Evolutionary conservation across 768 basidiomycete species (phyloP).

Genomic region (Tulasnella calospora): DNA sequence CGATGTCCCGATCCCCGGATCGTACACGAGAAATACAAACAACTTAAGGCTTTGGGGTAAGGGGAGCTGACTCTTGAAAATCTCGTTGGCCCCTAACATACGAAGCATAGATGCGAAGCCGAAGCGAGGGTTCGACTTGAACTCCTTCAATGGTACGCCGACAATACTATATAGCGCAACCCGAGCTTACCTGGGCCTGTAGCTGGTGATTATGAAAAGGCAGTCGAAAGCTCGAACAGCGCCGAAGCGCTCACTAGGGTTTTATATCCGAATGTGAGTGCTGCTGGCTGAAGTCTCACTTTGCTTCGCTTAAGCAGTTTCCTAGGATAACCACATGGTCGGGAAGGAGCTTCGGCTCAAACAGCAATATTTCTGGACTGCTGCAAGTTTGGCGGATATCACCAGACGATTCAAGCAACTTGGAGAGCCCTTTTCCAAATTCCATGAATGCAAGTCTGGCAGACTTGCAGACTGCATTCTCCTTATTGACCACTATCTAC

Average conservation of each 20-base stretch:
- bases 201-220: constrained; percentile 91
- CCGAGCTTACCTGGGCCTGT: constrained; percentile 13
- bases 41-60: constrained; percentile 65
- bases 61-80: constrained; percentile 44
- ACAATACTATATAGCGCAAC: not conserved
- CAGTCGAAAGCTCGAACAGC: constrained; percentile 81
- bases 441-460: constrained; percentile 66
- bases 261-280: constrained; percentile 82
- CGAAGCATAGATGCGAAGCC: constrained; percentile 47
- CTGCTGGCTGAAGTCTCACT: constrained; percentile 1
- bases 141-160: constrained; percentile 83
- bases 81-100: not conserved
- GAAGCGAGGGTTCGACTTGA: constrained; percentile 86
- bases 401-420: constrained; percentile 88
- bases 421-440: constrained; percentile 68
- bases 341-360: constrained; percentile 60
- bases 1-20: constrained; percentile 89
- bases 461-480: not conserved
- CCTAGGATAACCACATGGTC: constrained; percentile 38
- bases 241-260: constrained; percentile 93
- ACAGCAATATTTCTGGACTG: constrained; percentile 88
- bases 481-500: not conserved
- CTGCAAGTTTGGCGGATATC: constrained; percentile 83
- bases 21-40: constrained; percentile 77
- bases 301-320: not conserved